Evolutionary conservation across 441 rosid genomes (phyloP).

Genomic region (Capsella rubella): DNA sequence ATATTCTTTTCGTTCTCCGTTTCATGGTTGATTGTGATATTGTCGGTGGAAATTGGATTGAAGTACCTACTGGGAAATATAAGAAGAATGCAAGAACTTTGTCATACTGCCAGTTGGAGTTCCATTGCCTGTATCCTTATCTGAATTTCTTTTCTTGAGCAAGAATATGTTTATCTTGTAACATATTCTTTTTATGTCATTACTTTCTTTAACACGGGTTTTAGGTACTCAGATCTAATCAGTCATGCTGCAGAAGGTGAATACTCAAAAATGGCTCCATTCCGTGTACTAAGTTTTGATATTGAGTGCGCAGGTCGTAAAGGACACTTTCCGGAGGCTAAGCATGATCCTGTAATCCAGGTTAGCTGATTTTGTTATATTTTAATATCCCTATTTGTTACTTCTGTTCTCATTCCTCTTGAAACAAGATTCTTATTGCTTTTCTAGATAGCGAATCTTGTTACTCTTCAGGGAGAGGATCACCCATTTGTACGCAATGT

Average conservation of each 20-base stretch:
- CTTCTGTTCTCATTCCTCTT: slow-evolving; percentile 13
- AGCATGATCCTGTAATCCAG: slow-evolving; percentile 99
- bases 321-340: slow-evolving; percentile 99
- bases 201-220: slow-evolving; percentile 52
- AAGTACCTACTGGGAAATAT: slow-evolving; percentile 87
- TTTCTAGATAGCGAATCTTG: slow-evolving; percentile 92
- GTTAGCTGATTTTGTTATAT: slow-evolving; percentile 48
- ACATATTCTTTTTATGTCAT: slow-evolving; percentile 16
- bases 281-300: slow-evolving; percentile 96
- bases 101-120: slow-evolving; percentile 88
- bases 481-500: slow-evolving; percentile 92
- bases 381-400: slow-evolving; percentile 11
- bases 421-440: slow-evolving; percentile 32
- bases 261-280: slow-evolving; percentile 98
- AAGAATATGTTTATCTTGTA: slow-evolving; percentile 20
- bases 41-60: slow-evolving; percentile 99
- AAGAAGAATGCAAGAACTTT: slow-evolving; percentile 66
- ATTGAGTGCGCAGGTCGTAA: slow-evolving; percentile 99
- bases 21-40: slow-evolving; percentile 93
- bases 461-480: slow-evolving; percentile 92
- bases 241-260: slow-evolving; percentile 94
- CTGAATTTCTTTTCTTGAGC: slow-evolving; percentile 30
- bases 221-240: slow-evolving; percentile 79
- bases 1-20: slow-evolving; percentile 93
- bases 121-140: slow-evolving; percentile 93